These are phyloP conservation scores for Geosmithia flava DNA, from an alignment of 2,329 filamentous ascomycete genomes.

Conservation along the genomic window DNA sequence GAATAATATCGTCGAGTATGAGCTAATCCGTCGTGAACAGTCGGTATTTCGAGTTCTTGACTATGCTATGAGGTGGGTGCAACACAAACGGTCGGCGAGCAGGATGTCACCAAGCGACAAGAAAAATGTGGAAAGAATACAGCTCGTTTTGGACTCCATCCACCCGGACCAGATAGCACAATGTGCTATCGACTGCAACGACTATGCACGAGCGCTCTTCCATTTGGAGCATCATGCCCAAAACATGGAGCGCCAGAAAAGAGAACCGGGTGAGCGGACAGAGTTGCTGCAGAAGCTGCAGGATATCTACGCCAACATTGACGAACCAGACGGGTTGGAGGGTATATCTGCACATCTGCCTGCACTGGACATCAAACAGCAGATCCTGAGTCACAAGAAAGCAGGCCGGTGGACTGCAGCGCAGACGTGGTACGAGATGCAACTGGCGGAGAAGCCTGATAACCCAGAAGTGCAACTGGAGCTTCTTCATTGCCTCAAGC, in stretches of 20 bases:
- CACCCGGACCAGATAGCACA: constrained; percentile 64
- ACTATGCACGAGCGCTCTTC: constrained; percentile 83
- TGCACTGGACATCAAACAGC: constrained; percentile 82
- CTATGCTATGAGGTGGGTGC: constrained; percentile 82
- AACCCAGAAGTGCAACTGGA: constrained; percentile 71
- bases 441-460: constrained; percentile 66
- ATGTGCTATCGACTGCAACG: constrained; percentile 84
- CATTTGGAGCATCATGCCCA: constrained; percentile 86
- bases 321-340: constrained; percentile 93
- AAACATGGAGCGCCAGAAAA: constrained; percentile 29
- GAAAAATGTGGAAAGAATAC: constrained; percentile 34
- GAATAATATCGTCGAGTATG: neutral
- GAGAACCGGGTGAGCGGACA: constrained; percentile 40
- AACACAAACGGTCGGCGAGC: constrained; percentile 45
- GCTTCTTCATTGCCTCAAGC: constrained; percentile 76
- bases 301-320: constrained; percentile 92
- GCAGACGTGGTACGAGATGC: constrained; percentile 95
- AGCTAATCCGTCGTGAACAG: constrained; percentile 27
- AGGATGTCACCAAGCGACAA: constrained; percentile 23
- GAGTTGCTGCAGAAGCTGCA: constrained; percentile 68
- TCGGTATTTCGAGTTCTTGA: constrained; percentile 84
- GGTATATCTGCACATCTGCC: constrained; percentile 83
- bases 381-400: constrained; percentile 85
- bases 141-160: constrained; percentile 45
- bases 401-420: constrained; percentile 88